Percentiles rank a stretch among this genome's conserved stretches.
These are phyloP conservation scores for Globisporangium solare DNA, from an alignment of 352 stramenopile species.

Conservation along the genomic window DNA sequence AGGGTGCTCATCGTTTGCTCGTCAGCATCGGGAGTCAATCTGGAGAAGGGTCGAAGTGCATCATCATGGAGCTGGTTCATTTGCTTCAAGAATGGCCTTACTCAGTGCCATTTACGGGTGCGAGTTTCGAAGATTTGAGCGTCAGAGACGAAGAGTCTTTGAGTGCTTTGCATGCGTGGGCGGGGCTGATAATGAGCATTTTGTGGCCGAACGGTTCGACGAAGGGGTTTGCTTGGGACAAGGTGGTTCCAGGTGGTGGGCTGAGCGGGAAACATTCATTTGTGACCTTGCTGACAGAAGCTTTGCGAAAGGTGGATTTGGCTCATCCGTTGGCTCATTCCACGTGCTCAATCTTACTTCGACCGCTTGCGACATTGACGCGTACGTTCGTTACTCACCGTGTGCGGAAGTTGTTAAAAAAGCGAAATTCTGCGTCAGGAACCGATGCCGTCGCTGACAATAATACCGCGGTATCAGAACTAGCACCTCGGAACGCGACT, in stretches of 20 bases:
- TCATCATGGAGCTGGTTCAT: slow-evolving; percentile 70
- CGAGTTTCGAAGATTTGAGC: slow-evolving; percentile 19
- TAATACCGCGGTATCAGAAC: background rate
- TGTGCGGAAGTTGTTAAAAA: slow-evolving; percentile 60
- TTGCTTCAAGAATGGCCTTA: slow-evolving; percentile 66
- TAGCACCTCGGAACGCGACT: background rate
- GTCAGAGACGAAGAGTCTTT: slow-evolving; percentile 68
- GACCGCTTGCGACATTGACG: slow-evolving; percentile 74
- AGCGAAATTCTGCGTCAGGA: slow-evolving; percentile 26
- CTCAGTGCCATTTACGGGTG: slow-evolving; percentile 4
- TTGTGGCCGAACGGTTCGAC: slow-evolving; percentile 76
- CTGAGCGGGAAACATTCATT: slow-evolving; percentile 76
- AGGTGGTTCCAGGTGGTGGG: slow-evolving; percentile 60
- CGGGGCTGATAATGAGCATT: slow-evolving; percentile 83
- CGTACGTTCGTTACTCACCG: slow-evolving; percentile 78
- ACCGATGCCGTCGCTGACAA: background rate
- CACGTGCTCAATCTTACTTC: slow-evolving; percentile 75
- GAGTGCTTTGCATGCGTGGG: slow-evolving; percentile 80
- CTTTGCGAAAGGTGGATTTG: slow-evolving; percentile 70
- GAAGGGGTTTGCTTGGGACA: slow-evolving; percentile 80
- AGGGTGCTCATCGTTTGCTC: slow-evolving; percentile 64
- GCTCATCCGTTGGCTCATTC: slow-evolving; percentile 70
- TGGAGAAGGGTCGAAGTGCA: slow-evolving; percentile 66
- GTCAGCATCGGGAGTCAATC: slow-evolving; percentile 65
- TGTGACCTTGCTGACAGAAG: slow-evolving; percentile 69